Evolutionary conservation across 169 alveolate species (phyloP), one percentile per base, ranked within the genome.

Genomic region (Cryptosporidium xiaoi): DNA sequence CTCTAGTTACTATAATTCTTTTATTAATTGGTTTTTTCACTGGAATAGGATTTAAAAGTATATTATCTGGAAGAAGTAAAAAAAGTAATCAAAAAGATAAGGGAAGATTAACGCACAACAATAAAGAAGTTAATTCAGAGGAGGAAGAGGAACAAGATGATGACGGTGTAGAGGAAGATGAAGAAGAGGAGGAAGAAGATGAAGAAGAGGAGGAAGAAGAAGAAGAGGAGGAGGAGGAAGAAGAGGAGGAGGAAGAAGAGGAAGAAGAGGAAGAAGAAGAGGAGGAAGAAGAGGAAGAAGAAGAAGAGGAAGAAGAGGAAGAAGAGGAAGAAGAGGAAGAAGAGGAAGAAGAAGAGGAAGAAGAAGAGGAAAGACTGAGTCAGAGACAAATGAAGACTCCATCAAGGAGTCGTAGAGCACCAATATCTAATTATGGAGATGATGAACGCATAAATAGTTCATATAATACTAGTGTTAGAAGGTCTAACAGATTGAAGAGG

Each of bases 381-480:
- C 68, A 51, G 13, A 53, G 2, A 53, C 83, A 69, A 7, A 24
- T 53, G 5, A 69, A 69, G 24, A 69, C 83, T 56, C 83, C 83
- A 51, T 62, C 62, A 55, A 69, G 27, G 56, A 36, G 33, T 48
- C 40, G 83, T 8, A 66, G 46, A 48, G 36, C 34, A 2, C 33
- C 67, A 5, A 3, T 50, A 51, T 12, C 15, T 6, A 51, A n/a
- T 62, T 34, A 13, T n/a, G 83, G 53, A 8, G 56, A 53, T 24
- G 83, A 68, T 4, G 83, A 69, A 34, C 51, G 82, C 46, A 46
- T 66, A 66, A 66, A 66, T 66, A 66, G 36, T 46, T 44, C 82
- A 46, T 18, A 69, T 56, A 69, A 69, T 69, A 69, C 83, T 18
- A 69, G 83, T 53, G 83, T 69, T 33, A 69, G 83, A 55, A 69